Percentiles rank a stretch among this genome's conserved stretches.
Conservation (phyloP, 352 stramenopile genomes). For the Pythium rhizo-oryzae region DNA sequence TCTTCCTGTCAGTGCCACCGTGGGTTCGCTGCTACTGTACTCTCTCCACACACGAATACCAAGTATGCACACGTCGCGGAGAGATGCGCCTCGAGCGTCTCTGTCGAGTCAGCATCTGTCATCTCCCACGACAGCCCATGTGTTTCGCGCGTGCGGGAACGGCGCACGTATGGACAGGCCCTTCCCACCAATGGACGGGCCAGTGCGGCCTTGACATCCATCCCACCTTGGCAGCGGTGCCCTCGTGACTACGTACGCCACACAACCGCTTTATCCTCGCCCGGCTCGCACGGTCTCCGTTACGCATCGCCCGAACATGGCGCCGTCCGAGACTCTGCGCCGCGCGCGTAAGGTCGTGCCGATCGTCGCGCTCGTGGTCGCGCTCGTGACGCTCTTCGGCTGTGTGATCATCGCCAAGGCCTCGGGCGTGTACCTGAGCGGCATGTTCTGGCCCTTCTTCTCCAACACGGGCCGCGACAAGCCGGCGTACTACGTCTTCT, state of each 20-base stretch:
- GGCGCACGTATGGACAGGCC: background rate
- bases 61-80: conserved; percentile 9
- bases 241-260: background rate
- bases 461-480: conserved; percentile 65
- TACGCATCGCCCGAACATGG: background rate
- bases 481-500: conserved; percentile 67
- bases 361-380: conserved; percentile 42
- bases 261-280: background rate
- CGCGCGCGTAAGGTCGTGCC: conserved; percentile 24
- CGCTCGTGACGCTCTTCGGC: conserved; percentile 49
- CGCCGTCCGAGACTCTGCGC: conserved; percentile 8
- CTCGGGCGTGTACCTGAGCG: conserved; percentile 54
- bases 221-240: background rate
- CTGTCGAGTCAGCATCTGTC: conserved; percentile 4
- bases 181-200: background rate
- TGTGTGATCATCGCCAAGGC: conserved; percentile 63
- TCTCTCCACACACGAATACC: background rate
- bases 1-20: too few relatives aligned
- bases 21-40: too few relatives aligned
- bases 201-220: background rate
- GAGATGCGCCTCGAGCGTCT: background rate
- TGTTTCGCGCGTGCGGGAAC: background rate
- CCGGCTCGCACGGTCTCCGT: background rate
- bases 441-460: conserved; percentile 62
- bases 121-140: background rate